Base-by-base conservation (phyloP, 192 early-diverging fungal species). In the Gigaspora rosea region DNA sequence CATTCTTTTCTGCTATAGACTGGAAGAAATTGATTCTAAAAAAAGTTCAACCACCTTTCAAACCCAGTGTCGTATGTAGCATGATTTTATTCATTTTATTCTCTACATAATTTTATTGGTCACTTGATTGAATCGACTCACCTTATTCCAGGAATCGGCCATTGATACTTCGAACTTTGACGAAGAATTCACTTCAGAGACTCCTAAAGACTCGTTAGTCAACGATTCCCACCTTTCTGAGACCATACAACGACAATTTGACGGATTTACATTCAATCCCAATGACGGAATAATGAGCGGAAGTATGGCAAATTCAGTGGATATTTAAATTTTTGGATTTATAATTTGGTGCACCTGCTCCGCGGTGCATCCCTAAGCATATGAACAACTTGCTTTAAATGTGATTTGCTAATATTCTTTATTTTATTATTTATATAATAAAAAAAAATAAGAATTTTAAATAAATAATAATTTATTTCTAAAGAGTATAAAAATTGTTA, bases 141-240 rank as follows among this genome's bases (percentile, higher is more conserved):
- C 54, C 12, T 54, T 33, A 36, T 33, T 12, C 27, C 27, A 75
- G 73, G 90, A 87, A 18, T 94, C 92, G 47, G 94, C 95, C 5
- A 90, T 89, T 59, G 97, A 98, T 80, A 98, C 96, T 13, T 95
- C 95, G 81, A 98, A 98, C 84, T 98, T 98, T 91, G 97, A 98
- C 79, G 93, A 95, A 73, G 96, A 97, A 84, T 98, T 98, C 78
- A 98, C 97, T 8, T 92, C 93, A n/a, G 96, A 98, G 75, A 85
- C 90, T 15, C 94, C 97, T 7, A 86, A 90, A 75, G 97, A 98
- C 82, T 97, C 95, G 32, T 86, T 95, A 35, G 90, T 93, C 6
- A 89, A 96, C 33, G 89, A 89, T 70, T 88, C 90, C 7, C 93
- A 92, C 73, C 86, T 98, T 52, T 94, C 94, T 12, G 92, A 94